These are phyloP conservation scores for Pseudogymnoascus sp. DNA, from an alignment of 2,329 filamentous ascomycete genomes.

Conservation along the genomic window DNA sequence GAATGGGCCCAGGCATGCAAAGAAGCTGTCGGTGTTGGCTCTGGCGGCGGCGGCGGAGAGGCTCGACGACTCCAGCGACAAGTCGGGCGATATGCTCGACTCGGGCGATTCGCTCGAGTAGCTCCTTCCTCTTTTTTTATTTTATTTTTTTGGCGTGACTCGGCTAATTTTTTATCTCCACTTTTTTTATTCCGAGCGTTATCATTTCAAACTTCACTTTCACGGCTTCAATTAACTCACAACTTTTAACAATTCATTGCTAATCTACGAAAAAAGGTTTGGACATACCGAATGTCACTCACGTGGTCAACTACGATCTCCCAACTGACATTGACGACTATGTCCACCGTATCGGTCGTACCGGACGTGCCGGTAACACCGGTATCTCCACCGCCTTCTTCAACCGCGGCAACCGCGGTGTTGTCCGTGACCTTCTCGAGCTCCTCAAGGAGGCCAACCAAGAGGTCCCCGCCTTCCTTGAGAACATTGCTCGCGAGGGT, in stretches of 20 bases:
- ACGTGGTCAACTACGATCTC: constrained; percentile 99
- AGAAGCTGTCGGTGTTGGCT: too few species aligned
- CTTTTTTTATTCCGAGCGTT: too few species aligned
- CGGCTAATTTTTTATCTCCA: too few species aligned
- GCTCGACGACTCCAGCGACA: too few species aligned
- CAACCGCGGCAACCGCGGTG: constrained; percentile 98
- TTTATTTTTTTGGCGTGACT: too few species aligned
- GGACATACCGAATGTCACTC: constrained; percentile 92
- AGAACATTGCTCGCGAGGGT: constrained; percentile 93
- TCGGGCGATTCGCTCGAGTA: too few species aligned
- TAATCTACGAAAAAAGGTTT: constrained; percentile 18
- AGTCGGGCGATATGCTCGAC: too few species aligned
- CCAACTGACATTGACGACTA: constrained; percentile 98
- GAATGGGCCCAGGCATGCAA: too few species aligned
- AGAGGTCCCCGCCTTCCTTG: constrained; percentile 86
- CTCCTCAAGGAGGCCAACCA: constrained; percentile 98
- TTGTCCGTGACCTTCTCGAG: constrained; percentile 94
- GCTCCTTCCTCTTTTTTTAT: too few species aligned
- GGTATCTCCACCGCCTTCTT: constrained; percentile 98
- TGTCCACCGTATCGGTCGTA: constrained; percentile 98
- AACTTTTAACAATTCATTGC: not conserved
- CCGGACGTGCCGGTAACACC: constrained; percentile 97
- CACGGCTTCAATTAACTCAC: constrained; percentile 2
- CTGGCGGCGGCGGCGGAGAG: too few species aligned
- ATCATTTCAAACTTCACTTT: constrained; percentile 7